A percentile compares a stretch with the other conserved stretches of the same genome.
phyloP scores from a whole-genome alignment of 2,329 filamentous ascomycete genomes.

The Neoarthrinium moseri region DNA sequence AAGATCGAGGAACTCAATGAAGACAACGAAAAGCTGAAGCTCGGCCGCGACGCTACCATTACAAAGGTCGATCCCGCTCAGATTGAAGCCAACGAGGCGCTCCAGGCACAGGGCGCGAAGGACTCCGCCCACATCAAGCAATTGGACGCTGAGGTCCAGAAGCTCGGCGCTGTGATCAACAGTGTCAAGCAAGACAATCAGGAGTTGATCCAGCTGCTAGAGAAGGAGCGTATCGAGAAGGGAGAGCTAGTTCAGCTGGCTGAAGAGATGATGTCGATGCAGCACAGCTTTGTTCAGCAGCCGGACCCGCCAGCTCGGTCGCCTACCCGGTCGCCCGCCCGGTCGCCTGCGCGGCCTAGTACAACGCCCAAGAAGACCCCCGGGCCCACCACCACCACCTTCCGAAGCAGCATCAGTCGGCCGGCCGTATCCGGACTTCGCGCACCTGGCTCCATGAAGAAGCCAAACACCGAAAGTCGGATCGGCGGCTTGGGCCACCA shows the following conservation, averaged over 20 bases:
- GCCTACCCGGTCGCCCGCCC: too few relatives aligned
- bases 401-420: constrained; percentile 51
- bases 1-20: constrained; percentile 67
- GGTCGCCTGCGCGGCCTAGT: constrained; percentile 15
- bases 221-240: constrained; percentile 78
- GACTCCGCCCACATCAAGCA: constrained; percentile 67
- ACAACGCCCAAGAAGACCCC: constrained; percentile 20
- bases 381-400: constrained; percentile 17
- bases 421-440: constrained; percentile 55
- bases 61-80: constrained; percentile 53
- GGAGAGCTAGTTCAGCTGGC: constrained; percentile 78
- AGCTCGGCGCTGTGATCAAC: constrained; percentile 69
- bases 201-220: constrained; percentile 62
- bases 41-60: constrained; percentile 64
- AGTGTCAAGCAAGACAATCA: constrained; percentile 71
- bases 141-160: constrained; percentile 71
- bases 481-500: constrained; percentile 45
- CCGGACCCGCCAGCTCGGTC: constrained; percentile 18
- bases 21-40: constrained; percentile 73
- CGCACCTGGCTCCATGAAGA: constrained; percentile 51
- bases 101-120: constrained; percentile 57
- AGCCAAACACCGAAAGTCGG: constrained; percentile 44
- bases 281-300: constrained; percentile 43
- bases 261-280: constrained; percentile 79
- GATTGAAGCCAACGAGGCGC: constrained; percentile 47